These are phyloP conservation scores for Fusarium scirpi DNA, from an alignment of 2,329 filamentous ascomycete genomes.

Conservation along the genomic window DNA sequence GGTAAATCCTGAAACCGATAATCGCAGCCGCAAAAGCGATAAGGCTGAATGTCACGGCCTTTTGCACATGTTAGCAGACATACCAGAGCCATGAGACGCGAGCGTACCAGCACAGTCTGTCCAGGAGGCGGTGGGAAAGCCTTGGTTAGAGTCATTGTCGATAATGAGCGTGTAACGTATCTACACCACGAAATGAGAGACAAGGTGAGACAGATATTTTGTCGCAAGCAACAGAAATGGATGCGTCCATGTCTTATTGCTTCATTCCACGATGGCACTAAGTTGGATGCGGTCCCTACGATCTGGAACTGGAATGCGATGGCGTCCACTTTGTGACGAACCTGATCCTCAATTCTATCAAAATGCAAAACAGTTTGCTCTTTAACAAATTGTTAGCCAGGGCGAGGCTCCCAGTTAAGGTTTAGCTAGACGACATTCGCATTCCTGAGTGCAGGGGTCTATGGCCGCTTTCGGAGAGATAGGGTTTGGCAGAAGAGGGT, in stretches of 20 bases:
- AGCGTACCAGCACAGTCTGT: constrained; percentile 24
- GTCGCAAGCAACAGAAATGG: constrained; percentile 7
- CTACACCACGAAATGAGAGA: constrained; percentile 11
- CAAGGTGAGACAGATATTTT: constrained; percentile 16
- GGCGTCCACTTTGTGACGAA: constrained; percentile 10
- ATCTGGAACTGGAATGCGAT: constrained; percentile 18
- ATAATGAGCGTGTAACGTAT: constrained; percentile 18
- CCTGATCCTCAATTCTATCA: constrained; percentile 3
- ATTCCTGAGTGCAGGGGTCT: constrained; percentile 6
- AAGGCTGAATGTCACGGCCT: constrained; percentile 23
- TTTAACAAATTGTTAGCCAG: background rate
- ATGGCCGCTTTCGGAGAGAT: constrained; percentile 16
- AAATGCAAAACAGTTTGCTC: constrained; percentile 12
- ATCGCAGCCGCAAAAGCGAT: constrained; percentile 12
- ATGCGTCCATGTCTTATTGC: constrained; percentile 25
- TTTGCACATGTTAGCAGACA: background rate
- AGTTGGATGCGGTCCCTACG: constrained; percentile 21
- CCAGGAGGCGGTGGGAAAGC: constrained; percentile 20
- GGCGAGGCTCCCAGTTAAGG: constrained; percentile 4
- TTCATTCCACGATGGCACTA: background rate
- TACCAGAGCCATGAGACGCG: background rate
- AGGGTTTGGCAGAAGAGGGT: constrained; percentile 11
- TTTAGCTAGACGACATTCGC: constrained; percentile 20
- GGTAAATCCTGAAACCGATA: constrained; percentile 19
- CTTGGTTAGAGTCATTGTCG: constrained; percentile 24